Conservation (phyloP, 129 eudicot genomes). For the Arctium lappa region DNA sequence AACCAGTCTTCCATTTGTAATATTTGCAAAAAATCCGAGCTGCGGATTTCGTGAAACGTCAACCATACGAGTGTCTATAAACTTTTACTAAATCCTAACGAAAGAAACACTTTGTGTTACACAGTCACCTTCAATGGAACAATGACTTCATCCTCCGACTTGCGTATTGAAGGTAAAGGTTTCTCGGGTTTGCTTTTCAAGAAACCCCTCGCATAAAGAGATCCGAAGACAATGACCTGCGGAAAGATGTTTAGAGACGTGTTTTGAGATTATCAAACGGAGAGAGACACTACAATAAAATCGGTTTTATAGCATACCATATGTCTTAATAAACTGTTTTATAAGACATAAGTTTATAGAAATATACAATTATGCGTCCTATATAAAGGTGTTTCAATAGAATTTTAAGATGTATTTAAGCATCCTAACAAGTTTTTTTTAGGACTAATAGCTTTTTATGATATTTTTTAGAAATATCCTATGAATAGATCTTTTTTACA, state of each 20-base stretch:
- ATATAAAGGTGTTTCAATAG: no score
- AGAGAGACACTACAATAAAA: neutral
- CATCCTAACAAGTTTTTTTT: neutral
- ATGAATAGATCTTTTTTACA: no score
- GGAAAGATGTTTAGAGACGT: constrained; percentile 1
- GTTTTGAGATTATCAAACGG: neutral
- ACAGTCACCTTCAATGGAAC: constrained; percentile 47
- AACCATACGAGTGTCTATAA: constrained; percentile 1
- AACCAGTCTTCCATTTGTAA: neutral
- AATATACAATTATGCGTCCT: neutral
- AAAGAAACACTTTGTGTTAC: constrained; percentile 7
- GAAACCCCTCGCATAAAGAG: constrained; percentile 72
- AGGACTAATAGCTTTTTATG: neutral
- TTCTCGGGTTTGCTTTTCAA: constrained; percentile 48
- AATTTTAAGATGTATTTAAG: no score
- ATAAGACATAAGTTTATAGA: neutral
- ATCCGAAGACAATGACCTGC: constrained; percentile 87
- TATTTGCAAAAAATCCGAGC: neutral
- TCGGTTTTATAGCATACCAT: neutral
- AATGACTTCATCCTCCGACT: constrained; percentile 40
- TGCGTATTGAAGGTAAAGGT: constrained; percentile 31
- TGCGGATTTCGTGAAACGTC: neutral
- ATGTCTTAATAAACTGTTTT: neutral
- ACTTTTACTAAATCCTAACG: constrained; percentile 19
- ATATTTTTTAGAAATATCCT: no score